Evolutionary conservation across 148 eudicot species (phyloP).

Genomic region (Vaccinium vitisidaea): DNA sequence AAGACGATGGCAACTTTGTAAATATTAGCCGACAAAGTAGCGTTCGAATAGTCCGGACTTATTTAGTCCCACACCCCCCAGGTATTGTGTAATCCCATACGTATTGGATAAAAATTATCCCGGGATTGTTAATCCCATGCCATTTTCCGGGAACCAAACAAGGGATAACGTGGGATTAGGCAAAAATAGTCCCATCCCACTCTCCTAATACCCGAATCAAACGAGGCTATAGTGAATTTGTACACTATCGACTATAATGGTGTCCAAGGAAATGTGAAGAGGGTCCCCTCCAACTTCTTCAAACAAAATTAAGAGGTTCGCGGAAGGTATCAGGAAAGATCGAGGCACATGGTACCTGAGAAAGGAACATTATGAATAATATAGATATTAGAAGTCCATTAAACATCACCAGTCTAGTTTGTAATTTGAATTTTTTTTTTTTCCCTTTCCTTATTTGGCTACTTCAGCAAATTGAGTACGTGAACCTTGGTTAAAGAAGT

Average conservation of each 20-base stretch:
- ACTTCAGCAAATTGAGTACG: neutral
- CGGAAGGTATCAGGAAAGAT: constrained; percentile 31
- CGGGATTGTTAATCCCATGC: too few relatives aligned
- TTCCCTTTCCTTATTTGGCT: neutral
- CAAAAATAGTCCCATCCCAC: too few relatives aligned
- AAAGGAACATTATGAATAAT: neutral
- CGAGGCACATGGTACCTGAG: constrained; percentile 42
- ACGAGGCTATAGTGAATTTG: neutral
- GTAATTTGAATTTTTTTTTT: neutral
- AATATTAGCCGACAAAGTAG: too few relatives aligned
- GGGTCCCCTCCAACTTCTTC: constrained; percentile 46
- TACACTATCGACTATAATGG: constrained; percentile 22
- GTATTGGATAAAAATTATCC: too few relatives aligned
- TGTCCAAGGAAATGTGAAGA: constrained; percentile 30
- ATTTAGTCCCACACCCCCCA: too few relatives aligned
- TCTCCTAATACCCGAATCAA: too few relatives aligned
- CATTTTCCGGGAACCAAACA: too few relatives aligned
- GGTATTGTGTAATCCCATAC: too few relatives aligned
- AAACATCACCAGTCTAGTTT: neutral
- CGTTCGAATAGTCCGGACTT: too few relatives aligned
- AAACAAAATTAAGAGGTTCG: constrained; percentile 33
- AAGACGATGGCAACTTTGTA: too few relatives aligned
- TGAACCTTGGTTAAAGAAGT: neutral
- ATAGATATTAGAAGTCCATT: neutral
- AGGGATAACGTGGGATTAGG: too few relatives aligned